Evolutionary conservation across 345 rosid genomes (phyloP).

Genomic region (Raphanus raphanistrum): DNA sequence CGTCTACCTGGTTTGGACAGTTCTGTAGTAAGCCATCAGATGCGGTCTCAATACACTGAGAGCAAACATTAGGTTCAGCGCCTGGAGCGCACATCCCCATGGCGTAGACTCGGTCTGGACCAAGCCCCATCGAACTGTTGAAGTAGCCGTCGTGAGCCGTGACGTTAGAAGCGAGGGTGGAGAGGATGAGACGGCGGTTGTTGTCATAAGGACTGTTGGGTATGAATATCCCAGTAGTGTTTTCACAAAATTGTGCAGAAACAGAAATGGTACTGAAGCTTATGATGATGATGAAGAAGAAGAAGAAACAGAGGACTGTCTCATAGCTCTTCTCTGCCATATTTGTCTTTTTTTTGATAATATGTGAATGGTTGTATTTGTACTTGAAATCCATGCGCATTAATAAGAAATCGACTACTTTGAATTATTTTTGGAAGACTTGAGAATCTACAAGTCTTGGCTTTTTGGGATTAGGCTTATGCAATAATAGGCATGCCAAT

Average conservation of each 20-base stretch:
- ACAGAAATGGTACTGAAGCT: not conserved
- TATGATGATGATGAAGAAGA: not conserved
- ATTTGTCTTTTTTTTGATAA: not conserved
- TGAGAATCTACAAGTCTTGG: not conserved
- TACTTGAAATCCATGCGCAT: not conserved
- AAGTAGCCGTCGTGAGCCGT: slow-evolving; percentile 1
- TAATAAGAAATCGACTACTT: not conserved
- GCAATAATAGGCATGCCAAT: not conserved
- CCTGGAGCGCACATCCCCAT: slow-evolving; percentile 21
- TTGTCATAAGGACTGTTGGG: slow-evolving; percentile 27
- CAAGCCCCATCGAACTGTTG: not conserved
- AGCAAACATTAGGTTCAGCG: slow-evolving; percentile 21
- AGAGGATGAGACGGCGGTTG: slow-evolving; percentile 29
- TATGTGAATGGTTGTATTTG: not conserved
- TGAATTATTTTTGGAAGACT: not conserved
- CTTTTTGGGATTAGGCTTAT: not conserved
- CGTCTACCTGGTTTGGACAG: slow-evolving; percentile 40
- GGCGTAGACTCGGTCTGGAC: not conserved
- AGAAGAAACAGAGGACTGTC: not conserved
- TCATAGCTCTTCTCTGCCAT: not conserved
- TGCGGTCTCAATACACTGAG: slow-evolving; percentile 27
- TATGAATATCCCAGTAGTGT: slow-evolving; percentile 3
- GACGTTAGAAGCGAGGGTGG: slow-evolving; percentile 13
- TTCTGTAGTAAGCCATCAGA: not conserved
- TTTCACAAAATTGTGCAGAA: slow-evolving; percentile 21